Evolutionary conservation across 192 early-diverging fungal genomes (phyloP), one percentile per base, ranked within the genome.

Genomic region (Mycoemilia scoparia): DNA sequence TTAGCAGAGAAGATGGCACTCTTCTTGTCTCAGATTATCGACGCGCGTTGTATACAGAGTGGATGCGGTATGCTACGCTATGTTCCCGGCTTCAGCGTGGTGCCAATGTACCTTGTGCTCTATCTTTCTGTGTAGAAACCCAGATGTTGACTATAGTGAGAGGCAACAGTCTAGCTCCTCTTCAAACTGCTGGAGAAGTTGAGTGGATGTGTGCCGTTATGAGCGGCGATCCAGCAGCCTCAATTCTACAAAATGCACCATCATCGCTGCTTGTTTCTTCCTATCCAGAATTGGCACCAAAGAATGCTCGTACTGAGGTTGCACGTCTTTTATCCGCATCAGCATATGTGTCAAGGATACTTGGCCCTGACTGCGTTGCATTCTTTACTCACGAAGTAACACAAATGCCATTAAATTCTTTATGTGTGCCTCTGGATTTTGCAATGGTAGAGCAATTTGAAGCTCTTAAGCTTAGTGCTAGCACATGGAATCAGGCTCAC

Each of bases 31-130:
- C 36, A 35, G 51, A 42, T 11, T 62, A 51, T 35, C 53, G 49
- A 17, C 35, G 43, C 5, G 43, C 53, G 17, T 12, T 56, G 26
- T 59, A 48, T 21, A 57, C 53, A 38, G 57, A 60, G 45, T 66
- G 63, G 63, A 57, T 53, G 63, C 63, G 63, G 26, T 60, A 52
- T 24, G 36, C 53, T 9, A 50, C 57, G 21, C 43, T 60, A 2
- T 66, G 63, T 23, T 32, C 46, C 15, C 63, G 53, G 2, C 29
- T 60, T 30, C 63, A 66, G 38, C 53, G 48, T 21, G 22, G 17
- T 7, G 21, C 43, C 12, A 51, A 60, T 14, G 14, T 43, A n/a
- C 57, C 63, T 7, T 22, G 28, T 19, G 21, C 51, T 17, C 50
- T 66, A 7, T 30, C 57, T 4, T 29, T 57, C 27, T 43, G 57